Evolutionary conservation across 208 protist species (phyloP).

Genomic region (Blechomonas ayalai): DNA sequence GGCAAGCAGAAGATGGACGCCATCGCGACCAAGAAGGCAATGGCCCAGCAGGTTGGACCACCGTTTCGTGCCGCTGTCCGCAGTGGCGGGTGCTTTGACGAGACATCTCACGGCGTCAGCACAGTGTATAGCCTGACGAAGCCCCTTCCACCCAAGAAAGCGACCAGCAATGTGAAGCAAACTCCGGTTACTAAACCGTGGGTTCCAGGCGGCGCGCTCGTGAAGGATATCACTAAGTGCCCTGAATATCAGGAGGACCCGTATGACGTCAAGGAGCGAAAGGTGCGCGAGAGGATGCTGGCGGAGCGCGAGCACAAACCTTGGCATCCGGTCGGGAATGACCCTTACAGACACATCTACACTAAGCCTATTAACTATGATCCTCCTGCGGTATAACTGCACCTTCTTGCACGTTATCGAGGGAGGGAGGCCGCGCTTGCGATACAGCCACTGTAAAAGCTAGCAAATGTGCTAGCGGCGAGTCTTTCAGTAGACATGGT

Average conservation of each 20-base stretch:
- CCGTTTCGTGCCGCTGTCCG: constrained; percentile 65
- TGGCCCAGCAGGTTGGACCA: constrained; percentile 10
- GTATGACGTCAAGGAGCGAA: constrained; percentile 78
- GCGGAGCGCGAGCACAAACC: constrained; percentile 62
- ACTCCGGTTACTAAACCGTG: constrained; percentile 35
- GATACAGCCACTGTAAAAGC: no score
- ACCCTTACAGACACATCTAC: constrained; percentile 78
- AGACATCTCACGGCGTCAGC: constrained; percentile 60
- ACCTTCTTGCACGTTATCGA: no score
- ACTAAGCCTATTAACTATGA: constrained; percentile 62
- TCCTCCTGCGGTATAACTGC: constrained; percentile 28
- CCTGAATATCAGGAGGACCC: constrained; percentile 89
- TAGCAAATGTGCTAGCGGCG: no score
- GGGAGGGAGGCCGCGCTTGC: no score
- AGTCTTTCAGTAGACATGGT: no score
- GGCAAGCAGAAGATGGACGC: constrained; percentile 20
- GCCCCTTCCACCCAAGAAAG: constrained; percentile 64
- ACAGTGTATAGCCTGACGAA: constrained; percentile 73
- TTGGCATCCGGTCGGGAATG: constrained; percentile 65
- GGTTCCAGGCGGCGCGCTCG: constrained; percentile 62
- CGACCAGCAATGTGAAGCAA: constrained; percentile 1
- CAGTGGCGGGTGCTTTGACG: constrained; percentile 67
- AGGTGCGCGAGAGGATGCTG: constrained; percentile 39
- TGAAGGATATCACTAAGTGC: constrained; percentile 54
- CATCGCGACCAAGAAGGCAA: constrained; percentile 23